These are phyloP conservation scores for Thelonectria blattea DNA, from an alignment of 2,329 filamentous ascomycete species.

Conservation along the genomic window DNA sequence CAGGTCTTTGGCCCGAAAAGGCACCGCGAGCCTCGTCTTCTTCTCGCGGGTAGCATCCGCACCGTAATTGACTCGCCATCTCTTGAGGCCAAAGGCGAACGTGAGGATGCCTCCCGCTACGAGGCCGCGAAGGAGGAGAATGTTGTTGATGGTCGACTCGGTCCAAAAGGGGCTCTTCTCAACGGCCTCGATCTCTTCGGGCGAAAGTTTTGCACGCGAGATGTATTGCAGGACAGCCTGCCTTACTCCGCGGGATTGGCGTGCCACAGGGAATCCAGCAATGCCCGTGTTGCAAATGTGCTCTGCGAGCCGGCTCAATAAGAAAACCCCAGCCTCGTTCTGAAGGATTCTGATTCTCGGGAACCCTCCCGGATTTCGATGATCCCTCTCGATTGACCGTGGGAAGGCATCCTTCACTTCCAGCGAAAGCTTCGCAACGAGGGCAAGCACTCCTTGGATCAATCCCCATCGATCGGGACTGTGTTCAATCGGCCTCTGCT, in stretches of 20 bases:
- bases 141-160: slow-evolving; percentile 38
- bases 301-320: slow-evolving; percentile 44
- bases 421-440: slow-evolving; percentile 45
- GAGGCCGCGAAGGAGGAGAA: slow-evolving; percentile 61
- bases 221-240: slow-evolving; percentile 53
- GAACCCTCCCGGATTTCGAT: slow-evolving; percentile 46
- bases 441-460: slow-evolving; percentile 57
- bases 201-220: slow-evolving; percentile 38
- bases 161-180: slow-evolving; percentile 48
- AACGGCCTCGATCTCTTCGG: slow-evolving; percentile 41
- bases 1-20: slow-evolving; percentile 64
- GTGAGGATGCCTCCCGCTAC: slow-evolving; percentile 60
- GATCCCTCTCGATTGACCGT: slow-evolving; percentile 49
- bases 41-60: slow-evolving; percentile 51
- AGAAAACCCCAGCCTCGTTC: slow-evolving; percentile 31
- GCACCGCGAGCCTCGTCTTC: slow-evolving; percentile 58
- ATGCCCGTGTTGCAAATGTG: slow-evolving; percentile 55
- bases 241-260: slow-evolving; percentile 40
- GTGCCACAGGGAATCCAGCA: slow-evolving; percentile 48
- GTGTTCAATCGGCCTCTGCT: slow-evolving; percentile 56
- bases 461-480: slow-evolving; percentile 62
- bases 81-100: slow-evolving; percentile 61
- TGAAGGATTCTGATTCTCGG: slow-evolving; percentile 57
- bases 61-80: slow-evolving; percentile 71
- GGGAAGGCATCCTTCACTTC: slow-evolving; percentile 42